phyloP scores from a whole-genome alignment of 768 basidiomycete genomes.

The Cyclocybe cylindracea region DNA sequence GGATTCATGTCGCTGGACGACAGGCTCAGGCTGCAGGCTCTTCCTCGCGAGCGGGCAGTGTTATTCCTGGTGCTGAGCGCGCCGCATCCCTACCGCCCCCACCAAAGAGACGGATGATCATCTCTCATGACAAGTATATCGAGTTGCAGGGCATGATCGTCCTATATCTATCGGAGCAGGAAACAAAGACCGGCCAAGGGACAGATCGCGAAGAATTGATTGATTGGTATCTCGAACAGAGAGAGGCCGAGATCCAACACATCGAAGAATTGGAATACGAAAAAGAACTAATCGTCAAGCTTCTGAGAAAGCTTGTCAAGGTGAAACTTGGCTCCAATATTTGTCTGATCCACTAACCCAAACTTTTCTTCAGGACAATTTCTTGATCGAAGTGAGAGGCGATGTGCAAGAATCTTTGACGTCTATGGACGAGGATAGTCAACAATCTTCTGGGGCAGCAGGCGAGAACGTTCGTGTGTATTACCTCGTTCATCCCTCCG shows the following conservation, averaged over 20 bases:
- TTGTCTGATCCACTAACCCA: not conserved
- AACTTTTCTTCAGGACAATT: slow-evolving; percentile 64
- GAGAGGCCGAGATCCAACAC: slow-evolving; percentile 80
- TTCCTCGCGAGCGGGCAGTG: slow-evolving; percentile 40
- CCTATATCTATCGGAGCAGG: slow-evolving; percentile 74
- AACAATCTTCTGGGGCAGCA: slow-evolving; percentile 46
- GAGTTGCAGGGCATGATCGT: slow-evolving; percentile 88
- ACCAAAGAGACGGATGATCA: slow-evolving; percentile 78
- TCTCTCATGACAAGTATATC: slow-evolving; percentile 96
- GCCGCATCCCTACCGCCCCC: slow-evolving; percentile 39
- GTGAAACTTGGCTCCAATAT: slow-evolving; percentile 35
- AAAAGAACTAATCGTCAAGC: slow-evolving; percentile 86
- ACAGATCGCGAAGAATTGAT: slow-evolving; percentile 90
- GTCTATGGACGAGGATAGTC: slow-evolving; percentile 62
- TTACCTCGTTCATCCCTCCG: slow-evolving; percentile 90
- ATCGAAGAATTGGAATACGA: slow-evolving; percentile 90
- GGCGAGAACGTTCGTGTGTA: slow-evolving; percentile 69
- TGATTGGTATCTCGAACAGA: slow-evolving; percentile 94
- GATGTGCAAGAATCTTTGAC: slow-evolving; percentile 81
- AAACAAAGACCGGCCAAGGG: slow-evolving; percentile 74
- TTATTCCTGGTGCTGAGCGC: slow-evolving; percentile 29
- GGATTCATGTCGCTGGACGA: slow-evolving; percentile 30
- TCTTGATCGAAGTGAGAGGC: slow-evolving; percentile 79
- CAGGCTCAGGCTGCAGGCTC: slow-evolving; percentile 27
- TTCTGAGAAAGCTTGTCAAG: slow-evolving; percentile 89